Evolutionary conservation across 345 rosid genomes (phyloP).

Genomic region (Bruguiera sexangula): DNA sequence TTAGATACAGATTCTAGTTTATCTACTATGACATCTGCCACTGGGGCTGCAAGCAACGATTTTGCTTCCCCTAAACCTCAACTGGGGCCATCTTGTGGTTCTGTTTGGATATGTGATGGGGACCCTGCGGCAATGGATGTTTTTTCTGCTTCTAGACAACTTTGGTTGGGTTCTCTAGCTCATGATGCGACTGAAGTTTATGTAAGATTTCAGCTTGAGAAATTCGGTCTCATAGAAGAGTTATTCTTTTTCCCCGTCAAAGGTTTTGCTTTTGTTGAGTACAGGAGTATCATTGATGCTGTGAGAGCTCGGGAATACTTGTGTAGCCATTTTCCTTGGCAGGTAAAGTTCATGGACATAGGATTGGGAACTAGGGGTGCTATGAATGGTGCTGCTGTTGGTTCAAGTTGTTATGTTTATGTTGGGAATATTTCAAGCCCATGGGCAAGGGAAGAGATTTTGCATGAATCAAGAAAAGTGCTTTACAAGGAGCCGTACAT

Average conservation of each 20-base stretch:
- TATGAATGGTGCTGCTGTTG: conserved; percentile 73
- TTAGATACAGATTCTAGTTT: conserved; percentile 25
- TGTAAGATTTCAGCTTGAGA: conserved; percentile 78
- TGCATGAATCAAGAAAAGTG: conserved; percentile 84
- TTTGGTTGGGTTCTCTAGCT: conserved; percentile 79
- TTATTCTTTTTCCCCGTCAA: conserved; percentile 68
- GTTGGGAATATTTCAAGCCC: conserved; percentile 73
- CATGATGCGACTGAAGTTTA: conserved; percentile 78
- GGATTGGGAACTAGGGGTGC: conserved; percentile 83
- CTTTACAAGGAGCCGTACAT: conserved; percentile 69
- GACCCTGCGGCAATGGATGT: conserved; percentile 70
- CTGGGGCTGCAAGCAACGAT: conserved; percentile 30
- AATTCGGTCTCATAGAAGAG: conserved; percentile 76
- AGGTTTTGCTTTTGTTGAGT: conserved; percentile 86
- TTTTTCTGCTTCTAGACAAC: conserved; percentile 78
- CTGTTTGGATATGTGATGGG: conserved; percentile 79
- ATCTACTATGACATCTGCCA: conserved; percentile 32
- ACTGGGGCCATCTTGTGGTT: conserved; percentile 38
- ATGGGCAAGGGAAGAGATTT: conserved; percentile 83
- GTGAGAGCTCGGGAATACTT: conserved; percentile 83
- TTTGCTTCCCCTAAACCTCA: conserved; percentile 59
- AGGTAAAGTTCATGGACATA: conserved; percentile 73
- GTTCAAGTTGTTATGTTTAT: conserved; percentile 74
- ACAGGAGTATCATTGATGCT: conserved; percentile 82
- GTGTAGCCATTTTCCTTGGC: conserved; percentile 75